Evolutionary conservation across 1,284 basidiomycete species (phyloP).

Genomic region (Taiwanofungus camphoratus): DNA sequence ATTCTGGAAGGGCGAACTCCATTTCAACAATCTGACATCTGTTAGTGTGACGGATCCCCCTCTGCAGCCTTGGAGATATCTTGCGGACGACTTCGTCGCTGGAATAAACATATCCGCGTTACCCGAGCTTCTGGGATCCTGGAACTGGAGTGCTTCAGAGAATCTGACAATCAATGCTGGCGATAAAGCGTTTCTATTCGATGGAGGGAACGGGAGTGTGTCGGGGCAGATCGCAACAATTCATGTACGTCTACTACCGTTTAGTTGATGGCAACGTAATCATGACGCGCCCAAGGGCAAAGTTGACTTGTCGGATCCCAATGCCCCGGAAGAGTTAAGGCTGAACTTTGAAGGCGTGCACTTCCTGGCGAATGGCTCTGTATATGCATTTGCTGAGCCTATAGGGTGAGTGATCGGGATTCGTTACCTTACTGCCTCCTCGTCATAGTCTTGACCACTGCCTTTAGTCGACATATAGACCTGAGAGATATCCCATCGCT

Average conservation of each 20-base stretch:
- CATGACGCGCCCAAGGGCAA: conserved; percentile 46
- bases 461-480: conserved; percentile 48
- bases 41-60: conserved; percentile 21
- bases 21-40: conserved; percentile 59
- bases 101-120: conserved; percentile 40
- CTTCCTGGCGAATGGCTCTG: conserved; percentile 69
- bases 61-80: conserved; percentile 38
- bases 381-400: conserved; percentile 70
- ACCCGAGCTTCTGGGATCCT: conserved; percentile 42
- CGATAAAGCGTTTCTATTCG: conserved; percentile 43
- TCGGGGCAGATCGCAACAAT: conserved; percentile 48
- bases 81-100: conserved; percentile 44
- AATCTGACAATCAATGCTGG: conserved; percentile 61
- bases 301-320: conserved; percentile 55
- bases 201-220: conserved; percentile 27
- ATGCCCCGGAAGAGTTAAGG: conserved; percentile 48
- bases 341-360: conserved; percentile 78
- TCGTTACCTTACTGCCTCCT: conserved; percentile 1
- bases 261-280: not conserved
- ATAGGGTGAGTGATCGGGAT: conserved; percentile 42
- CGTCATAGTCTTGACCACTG: conserved; percentile 8
- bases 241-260: conserved; percentile 44
- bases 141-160: conserved; percentile 64
- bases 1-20: conserved; percentile 59
- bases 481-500: conserved; percentile 64